Evolutionary conservation across 108 stramenopile genomes (phyloP), one percentile per base, ranked within the genome.

Genomic region (Stephanodiscus triporus): DNA sequence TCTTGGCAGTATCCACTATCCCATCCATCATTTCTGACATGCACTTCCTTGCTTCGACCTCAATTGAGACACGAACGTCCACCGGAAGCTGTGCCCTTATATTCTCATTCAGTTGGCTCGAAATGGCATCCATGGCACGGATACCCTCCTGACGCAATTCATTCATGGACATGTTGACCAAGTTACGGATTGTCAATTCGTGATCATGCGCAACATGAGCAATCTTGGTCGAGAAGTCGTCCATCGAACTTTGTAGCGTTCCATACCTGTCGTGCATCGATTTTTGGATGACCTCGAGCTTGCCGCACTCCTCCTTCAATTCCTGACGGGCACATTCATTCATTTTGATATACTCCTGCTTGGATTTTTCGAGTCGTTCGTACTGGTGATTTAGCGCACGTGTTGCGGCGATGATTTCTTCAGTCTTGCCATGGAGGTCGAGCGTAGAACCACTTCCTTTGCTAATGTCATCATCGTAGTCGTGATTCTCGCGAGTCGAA

Each of bases 371-470:
- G n/a, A 61, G 22, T 42, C 10, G 60, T 19, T 36, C 36, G 36
- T 36, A 19, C 36, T 61, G 60, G 37, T 61, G 19, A 9, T 61
- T 38, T 36, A 61, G 60, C 4, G 19, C 37, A 36, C 60, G 60
- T 9, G 60, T 61, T 54, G 23, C 23, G 60, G 60, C 60, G n/a
- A 61, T 61, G 60, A 61, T 37, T 61, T 61, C 60, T 4, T 61
- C 60, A 27, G 60, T 42, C 36, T 61, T 61, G 60, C n/a, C 60
- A 23, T 38, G 29, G 6, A 40, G 34, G 36, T 37, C 60, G 60
- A 14, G 60, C 19, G n/a, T 19, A 19, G 36, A 61, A 0, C 11
- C 36, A 40, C 30, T 61, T 19, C 19, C 36, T 4, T 42, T 61
- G 36, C 17, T 37, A 8, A 42, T 61, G 9, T 61, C 60, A 23